phyloP scores from a whole-genome alignment of 2,329 filamentous ascomycete species.

The Dactylella cylindrospora region DNA sequence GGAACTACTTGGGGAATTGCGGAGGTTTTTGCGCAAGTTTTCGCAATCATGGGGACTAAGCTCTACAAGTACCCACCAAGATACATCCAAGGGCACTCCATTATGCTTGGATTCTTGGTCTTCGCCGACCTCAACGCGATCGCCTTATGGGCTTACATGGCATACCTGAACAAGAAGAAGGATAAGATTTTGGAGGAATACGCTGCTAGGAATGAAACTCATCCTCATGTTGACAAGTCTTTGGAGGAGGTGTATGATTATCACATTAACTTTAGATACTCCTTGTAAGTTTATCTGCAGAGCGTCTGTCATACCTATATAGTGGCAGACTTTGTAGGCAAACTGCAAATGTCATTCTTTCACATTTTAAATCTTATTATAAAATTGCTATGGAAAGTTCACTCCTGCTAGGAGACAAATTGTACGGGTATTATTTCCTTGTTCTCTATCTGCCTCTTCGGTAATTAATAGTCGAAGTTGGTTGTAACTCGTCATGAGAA shows the following conservation, averaged over 20 bases:
- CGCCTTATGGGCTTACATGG: slow-evolving; percentile 20
- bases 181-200: slow-evolving; percentile 25
- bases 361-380: no score
- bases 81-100: slow-evolving; percentile 21
- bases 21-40: slow-evolving; percentile 22
- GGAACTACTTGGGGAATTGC: slow-evolving; percentile 23
- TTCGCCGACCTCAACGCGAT: slow-evolving; percentile 7
- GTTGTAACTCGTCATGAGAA: no score
- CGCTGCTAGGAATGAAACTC: slow-evolving; percentile 4
- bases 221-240: slow-evolving; percentile 17
- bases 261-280: slow-evolving; percentile 27
- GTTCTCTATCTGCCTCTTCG: no score
- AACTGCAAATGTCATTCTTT: no score
- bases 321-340: no score
- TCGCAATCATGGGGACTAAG: slow-evolving; percentile 24
- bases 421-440: no score
- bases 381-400: no score
- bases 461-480: no score
- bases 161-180: slow-evolving; percentile 17
- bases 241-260: slow-evolving; percentile 20
- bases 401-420: no score
- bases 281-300: no score
- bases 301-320: no score
- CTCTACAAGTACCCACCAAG: slow-evolving; percentile 18
- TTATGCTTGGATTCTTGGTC: slow-evolving; percentile 13